A percentile compares a stretch with the other conserved stretches of the same genome.
phyloP scores from a whole-genome alignment of 345 rosid genomes.

The Eucalyptus sp. region DNA sequence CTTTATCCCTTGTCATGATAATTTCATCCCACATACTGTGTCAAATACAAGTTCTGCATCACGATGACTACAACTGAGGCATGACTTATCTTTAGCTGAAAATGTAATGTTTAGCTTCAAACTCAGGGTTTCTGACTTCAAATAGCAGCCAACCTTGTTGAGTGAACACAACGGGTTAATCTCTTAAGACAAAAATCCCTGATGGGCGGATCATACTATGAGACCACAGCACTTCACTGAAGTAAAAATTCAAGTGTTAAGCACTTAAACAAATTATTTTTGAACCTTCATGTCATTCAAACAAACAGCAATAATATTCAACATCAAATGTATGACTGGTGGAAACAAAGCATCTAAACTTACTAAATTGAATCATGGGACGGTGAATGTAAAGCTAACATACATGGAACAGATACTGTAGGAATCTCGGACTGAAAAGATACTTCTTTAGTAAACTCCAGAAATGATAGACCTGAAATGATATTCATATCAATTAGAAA shows the following conservation, averaged over 20 bases:
- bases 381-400: background rate
- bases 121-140: background rate
- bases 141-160: background rate
- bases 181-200: background rate
- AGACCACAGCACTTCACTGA: background rate
- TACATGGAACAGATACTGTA: conserved; percentile 44
- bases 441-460: conserved; percentile 69
- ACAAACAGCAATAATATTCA: background rate
- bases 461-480: conserved; percentile 51
- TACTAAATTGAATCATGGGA: background rate
- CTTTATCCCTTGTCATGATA: background rate
- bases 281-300: background rate
- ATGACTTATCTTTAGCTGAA: background rate
- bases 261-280: background rate
- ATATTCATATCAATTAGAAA: background rate
- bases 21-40: background rate
- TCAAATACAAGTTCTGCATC: background rate
- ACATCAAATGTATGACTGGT: background rate
- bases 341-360: background rate
- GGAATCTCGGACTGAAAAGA: conserved; percentile 65
- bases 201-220: background rate
- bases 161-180: background rate
- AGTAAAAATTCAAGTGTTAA: background rate
- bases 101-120: background rate
- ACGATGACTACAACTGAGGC: background rate